Conservation (phyloP, 345 rosid species). For the Syzygium aqueum region DNA sequence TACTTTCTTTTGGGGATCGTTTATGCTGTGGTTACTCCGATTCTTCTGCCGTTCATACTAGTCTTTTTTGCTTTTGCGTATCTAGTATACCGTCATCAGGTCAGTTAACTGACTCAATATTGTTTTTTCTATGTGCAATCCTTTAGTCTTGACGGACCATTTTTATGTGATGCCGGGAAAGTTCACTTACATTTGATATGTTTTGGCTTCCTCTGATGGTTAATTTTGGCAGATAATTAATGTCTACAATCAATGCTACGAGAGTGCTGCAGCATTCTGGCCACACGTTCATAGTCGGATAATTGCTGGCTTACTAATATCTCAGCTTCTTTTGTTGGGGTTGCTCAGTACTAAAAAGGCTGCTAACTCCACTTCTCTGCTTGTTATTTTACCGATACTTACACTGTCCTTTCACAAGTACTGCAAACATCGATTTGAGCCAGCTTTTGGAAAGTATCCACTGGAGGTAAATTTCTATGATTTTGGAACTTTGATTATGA, state of each 20-base stretch:
- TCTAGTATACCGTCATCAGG: constrained; percentile 99
- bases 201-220: neutral
- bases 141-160: neutral
- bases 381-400: constrained; percentile 62
- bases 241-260: constrained; percentile 86
- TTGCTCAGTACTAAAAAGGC: constrained; percentile 84
- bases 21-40: constrained; percentile 86
- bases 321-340: constrained; percentile 81
- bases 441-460: constrained; percentile 84
- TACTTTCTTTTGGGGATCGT: constrained; percentile 95
- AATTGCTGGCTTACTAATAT: constrained; percentile 75
- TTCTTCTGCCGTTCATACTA: constrained; percentile 85
- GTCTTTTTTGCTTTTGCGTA: constrained; percentile 89
- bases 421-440: constrained; percentile 89
- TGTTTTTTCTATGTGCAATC: neutral
- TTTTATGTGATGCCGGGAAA: neutral
- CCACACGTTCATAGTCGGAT: constrained; percentile 90
- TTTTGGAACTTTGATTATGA: neutral
- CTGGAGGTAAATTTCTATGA: constrained; percentile 53
- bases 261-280: constrained; percentile 98
- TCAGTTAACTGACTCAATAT: constrained; percentile 10
- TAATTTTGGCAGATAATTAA: constrained; percentile 58
- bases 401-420: constrained; percentile 82
- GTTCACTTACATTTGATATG: neutral
- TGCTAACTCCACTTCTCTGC: constrained; percentile 84